Conservation (phyloP, 257 asterid species). For the Nemophila menziesii region DNA sequence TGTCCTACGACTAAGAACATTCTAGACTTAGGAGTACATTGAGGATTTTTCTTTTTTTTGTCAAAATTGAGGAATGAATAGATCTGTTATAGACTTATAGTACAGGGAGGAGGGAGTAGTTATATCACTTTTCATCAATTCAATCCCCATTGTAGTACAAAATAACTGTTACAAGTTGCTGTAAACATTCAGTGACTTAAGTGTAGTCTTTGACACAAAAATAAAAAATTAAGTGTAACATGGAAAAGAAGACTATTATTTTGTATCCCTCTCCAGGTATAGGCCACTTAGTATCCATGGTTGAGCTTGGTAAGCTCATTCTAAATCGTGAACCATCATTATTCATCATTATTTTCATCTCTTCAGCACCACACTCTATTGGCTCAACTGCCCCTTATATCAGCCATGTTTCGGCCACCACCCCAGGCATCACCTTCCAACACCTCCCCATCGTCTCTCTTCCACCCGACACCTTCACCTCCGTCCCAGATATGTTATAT, state of each 20-base stretch:
- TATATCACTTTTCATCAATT: too few species aligned
- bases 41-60: too few species aligned
- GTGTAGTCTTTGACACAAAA: too few species aligned
- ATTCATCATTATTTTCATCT: slow-evolving; percentile 24
- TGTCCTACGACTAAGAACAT: too few species aligned
- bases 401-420: slow-evolving; percentile 31
- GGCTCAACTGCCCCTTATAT: slow-evolving; percentile 46
- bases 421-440: slow-evolving; percentile 52
- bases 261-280: slow-evolving; percentile 61
- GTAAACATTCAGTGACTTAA: too few species aligned
- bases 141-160: too few species aligned
- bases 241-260: slow-evolving; percentile 26
- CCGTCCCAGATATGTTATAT: slow-evolving; percentile 28
- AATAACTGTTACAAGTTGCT: too few species aligned
- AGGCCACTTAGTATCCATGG: slow-evolving; percentile 67
- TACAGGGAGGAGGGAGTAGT: too few species aligned
- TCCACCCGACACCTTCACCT: slow-evolving; percentile 17
- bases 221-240: too few species aligned
- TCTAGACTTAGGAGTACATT: too few species aligned
- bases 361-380: slow-evolving; percentile 28
- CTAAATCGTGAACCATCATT: slow-evolving; percentile 29
- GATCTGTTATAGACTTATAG: too few species aligned
- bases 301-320: slow-evolving; percentile 55
- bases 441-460: slow-evolving; percentile 29
- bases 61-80: too few species aligned